phyloP scores from a whole-genome alignment of 106 monocot genomes.

The Posidonia australis region DNA sequence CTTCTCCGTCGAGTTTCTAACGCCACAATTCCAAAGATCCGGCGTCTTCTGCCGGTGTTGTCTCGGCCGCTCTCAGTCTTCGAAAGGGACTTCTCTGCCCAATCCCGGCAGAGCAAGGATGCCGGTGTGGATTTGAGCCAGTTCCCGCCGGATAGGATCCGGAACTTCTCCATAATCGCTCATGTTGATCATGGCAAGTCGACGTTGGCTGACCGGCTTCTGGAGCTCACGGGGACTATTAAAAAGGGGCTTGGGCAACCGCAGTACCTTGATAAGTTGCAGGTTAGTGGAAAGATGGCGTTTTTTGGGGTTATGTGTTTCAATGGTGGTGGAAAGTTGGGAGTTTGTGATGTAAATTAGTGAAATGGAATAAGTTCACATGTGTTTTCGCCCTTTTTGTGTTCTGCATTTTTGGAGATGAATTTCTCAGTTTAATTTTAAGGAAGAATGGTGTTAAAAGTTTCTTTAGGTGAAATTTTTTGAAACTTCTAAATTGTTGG shows the following conservation, averaged over 20 bases:
- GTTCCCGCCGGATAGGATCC: constrained; percentile 56
- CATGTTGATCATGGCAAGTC: constrained; percentile 15
- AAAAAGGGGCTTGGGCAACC: constrained; percentile 92
- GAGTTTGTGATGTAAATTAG: neutral
- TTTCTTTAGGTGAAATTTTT: no score
- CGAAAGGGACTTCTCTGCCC: constrained; percentile 18
- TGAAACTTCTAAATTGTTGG: no score
- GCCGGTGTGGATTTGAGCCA: constrained; percentile 46
- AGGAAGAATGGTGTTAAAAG: no score
- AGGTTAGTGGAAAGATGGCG: constrained; percentile 26
- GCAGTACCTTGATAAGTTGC: constrained; percentile 94
- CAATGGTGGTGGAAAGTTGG: neutral
- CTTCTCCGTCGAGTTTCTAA: neutral
- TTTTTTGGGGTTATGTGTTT: neutral
- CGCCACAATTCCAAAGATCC: neutral
- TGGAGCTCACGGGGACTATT: constrained; percentile 23
- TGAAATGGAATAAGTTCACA: no score
- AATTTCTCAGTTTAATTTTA: no score
- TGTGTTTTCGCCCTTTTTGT: no score
- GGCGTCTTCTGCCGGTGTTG: neutral
- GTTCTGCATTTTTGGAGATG: no score
- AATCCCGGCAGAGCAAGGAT: constrained; percentile 24
- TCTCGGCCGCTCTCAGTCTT: neutral
- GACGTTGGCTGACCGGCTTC: constrained; percentile 24
- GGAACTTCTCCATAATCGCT: constrained; percentile 5